phyloP scores from a whole-genome alignment of 2,329 filamentous ascomycete species.

The Colletotrichum sp. region DNA sequence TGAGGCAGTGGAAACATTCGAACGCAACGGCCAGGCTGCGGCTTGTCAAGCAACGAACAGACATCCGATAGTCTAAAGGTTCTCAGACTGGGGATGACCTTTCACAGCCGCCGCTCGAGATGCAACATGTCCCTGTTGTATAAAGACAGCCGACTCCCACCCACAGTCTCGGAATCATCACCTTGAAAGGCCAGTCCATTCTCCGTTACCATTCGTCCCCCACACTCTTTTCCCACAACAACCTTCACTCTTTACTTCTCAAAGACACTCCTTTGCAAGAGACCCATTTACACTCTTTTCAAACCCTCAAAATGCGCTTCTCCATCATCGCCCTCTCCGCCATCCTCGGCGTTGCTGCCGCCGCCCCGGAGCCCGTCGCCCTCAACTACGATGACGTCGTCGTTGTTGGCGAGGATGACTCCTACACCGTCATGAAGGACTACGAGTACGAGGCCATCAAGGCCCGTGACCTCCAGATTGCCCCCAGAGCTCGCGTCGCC shows the following conservation, averaged over 20 bases:
- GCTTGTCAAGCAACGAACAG: background rate
- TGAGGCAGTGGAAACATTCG: background rate
- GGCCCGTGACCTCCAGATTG: constrained; percentile 8
- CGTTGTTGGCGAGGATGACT: constrained; percentile 27
- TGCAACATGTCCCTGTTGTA: background rate
- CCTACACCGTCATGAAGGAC: constrained; percentile 29
- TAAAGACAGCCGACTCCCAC: constrained; percentile 4
- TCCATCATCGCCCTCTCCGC: constrained; percentile 5
- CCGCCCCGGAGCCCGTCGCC: background rate
- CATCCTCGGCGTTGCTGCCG: constrained; percentile 1
- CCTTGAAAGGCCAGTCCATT: constrained; percentile 6
- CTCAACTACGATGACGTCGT: constrained; percentile 29
- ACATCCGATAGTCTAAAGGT: background rate
- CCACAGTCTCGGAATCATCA: background rate
- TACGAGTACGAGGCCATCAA: constrained; percentile 25
- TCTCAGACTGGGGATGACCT: background rate
- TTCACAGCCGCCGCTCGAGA: background rate
- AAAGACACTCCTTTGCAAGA: constrained; percentile 11
- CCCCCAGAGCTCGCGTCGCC: background rate
- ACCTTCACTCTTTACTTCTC: constrained; percentile 18
- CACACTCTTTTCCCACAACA: constrained; percentile 9
- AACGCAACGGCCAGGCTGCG: background rate
- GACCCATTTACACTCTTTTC: constrained; percentile 1
- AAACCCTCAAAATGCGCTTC: constrained; percentile 14
- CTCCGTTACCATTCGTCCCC: constrained; percentile 11